Evolutionary conservation across 192 early-diverging fungal genomes (phyloP), one percentile per base, ranked within the genome.

Genomic region (Coemansia guatemalensis): DNA sequence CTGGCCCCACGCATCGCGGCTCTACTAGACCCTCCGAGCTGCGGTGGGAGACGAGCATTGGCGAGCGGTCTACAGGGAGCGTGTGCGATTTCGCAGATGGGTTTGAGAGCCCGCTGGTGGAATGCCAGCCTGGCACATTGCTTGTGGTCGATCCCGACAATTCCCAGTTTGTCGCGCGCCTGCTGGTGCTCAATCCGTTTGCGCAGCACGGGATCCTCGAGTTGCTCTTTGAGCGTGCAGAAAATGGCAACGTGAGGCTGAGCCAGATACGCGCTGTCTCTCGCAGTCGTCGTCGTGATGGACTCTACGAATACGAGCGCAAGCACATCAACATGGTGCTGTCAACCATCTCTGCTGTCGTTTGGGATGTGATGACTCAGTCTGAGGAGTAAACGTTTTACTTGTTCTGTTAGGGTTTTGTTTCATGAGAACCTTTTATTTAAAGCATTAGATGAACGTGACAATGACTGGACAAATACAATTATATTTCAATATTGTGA

Each of bases 261-360:
- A 24, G 57, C 52, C 60, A 67, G 58, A 69, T 81, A 24, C 69
- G 64, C 14, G 60, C 78, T 6, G 56, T 81, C 51, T 52, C 69
- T 7, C 66, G 78, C 12, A 54, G 51, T 24, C 69, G 78, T 8
- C 69, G 65, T 30, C 69, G 70, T 22, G 63, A 66, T 32, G 73
- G 69, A 11, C 64, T 81, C 41, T 72, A 81, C 47, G 78, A 75
- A 58, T 74, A 73, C 25, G 78, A 81, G 64, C 78, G 78, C 78
- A 72, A 73, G 49, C 78, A 75, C n/a, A 59, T 81, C 29, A 75
- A 81, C 60, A 64, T 81, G 54, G 67, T 69, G 2, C 60, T 81
- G 26, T 81, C 78, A 33, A 81, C 78, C 3, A 62, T 81, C n/a
- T 75, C 78, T 5, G 78, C 73, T 1, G 73, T 73, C 12, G 64